Percentiles rank a stretch among this genome's conserved stretches.
These are phyloP conservation scores for Cyberlindnera saturnus DNA, from an alignment of 805 yeast genomes.

Conservation along the genomic window DNA sequence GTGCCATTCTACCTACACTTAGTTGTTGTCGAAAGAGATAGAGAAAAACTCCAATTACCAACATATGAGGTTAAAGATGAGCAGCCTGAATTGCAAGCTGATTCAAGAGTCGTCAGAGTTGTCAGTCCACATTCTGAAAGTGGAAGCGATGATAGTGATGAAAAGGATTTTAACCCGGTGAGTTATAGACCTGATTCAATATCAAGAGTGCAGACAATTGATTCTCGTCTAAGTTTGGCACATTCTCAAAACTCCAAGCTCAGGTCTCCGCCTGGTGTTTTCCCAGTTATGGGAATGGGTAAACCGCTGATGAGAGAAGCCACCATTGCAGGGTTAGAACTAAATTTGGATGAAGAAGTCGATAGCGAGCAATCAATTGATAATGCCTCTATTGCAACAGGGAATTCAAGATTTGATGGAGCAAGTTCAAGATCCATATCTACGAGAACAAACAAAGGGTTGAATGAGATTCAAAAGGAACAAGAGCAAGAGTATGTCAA, in stretches of 20 bases:
- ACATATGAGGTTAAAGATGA: slow-evolving; percentile 68
- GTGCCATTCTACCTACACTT: slow-evolving; percentile 73
- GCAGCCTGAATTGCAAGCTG: slow-evolving; percentile 71
- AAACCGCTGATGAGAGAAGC: slow-evolving; percentile 50
- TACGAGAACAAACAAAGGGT: slow-evolving; percentile 5
- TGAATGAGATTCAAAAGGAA: slow-evolving; percentile 13
- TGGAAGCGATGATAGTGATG: not conserved
- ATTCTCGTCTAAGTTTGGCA: slow-evolving; percentile 1
- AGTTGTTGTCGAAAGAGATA: slow-evolving; percentile 66
- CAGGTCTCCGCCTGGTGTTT: slow-evolving; percentile 69
- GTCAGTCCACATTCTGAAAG: not conserved
- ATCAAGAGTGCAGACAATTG: slow-evolving; percentile 3
- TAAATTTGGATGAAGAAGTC: slow-evolving; percentile 1
- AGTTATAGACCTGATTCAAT: slow-evolving; percentile 13
- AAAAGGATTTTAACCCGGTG: slow-evolving; percentile 10
- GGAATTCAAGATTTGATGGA: not conserved
- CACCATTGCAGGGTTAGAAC: slow-evolving; percentile 42
- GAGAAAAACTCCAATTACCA: slow-evolving; percentile 55
- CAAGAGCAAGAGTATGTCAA: slow-evolving; percentile 25
- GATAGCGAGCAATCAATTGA: not conserved
- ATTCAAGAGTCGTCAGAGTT: slow-evolving; percentile 68
- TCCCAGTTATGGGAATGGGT: slow-evolving; percentile 79
- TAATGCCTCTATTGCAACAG: not conserved
- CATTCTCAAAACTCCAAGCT: slow-evolving; percentile 7
- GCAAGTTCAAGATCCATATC: slow-evolving; percentile 3